These are phyloP conservation scores for Jackrogersella minutella DNA, from an alignment of 495 filamentous ascomycete genomes.

Conservation along the genomic window DNA sequence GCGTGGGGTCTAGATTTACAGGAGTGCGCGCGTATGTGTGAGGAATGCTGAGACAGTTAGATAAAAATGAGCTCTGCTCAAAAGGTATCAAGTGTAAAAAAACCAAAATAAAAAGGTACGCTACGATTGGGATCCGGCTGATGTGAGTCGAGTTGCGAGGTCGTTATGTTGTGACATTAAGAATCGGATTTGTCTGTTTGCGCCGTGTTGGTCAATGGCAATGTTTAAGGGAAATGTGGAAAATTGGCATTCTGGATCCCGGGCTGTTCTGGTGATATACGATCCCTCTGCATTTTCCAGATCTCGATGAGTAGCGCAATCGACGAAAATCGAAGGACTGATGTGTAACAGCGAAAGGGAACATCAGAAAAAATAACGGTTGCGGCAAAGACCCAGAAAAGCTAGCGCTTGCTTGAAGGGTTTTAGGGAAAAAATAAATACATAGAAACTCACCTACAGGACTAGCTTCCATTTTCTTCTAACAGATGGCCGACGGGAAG, in stretches of 20 bases:
- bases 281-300: constrained; percentile 44
- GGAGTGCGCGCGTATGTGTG: constrained; percentile 13
- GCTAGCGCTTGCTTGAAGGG: constrained; percentile 30
- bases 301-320: constrained; percentile 45
- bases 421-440: no score
- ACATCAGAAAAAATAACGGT: constrained; percentile 28
- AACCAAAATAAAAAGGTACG: neutral
- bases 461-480: constrained; percentile 26
- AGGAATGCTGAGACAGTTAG: constrained; percentile 26
- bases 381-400: constrained; percentile 36
- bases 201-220: constrained; percentile 44
- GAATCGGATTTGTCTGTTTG: constrained; percentile 42
- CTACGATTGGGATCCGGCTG: constrained; percentile 17
- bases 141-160: constrained; percentile 20
- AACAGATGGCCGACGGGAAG: constrained; percentile 23
- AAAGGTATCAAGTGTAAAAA: neutral
- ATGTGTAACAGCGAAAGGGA: constrained; percentile 39
- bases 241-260: constrained; percentile 43
- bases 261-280: constrained; percentile 41
- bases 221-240: constrained; percentile 46
- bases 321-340: constrained; percentile 37
- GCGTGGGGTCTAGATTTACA: constrained; percentile 48
- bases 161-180: constrained; percentile 40
- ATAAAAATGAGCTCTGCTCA: neutral
- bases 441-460: constrained; percentile 37